Evolutionary conservation across 306 rosid genomes (phyloP), one percentile per base, ranked within the genome.

Genomic region (Trichosanthes truncata): DNA sequence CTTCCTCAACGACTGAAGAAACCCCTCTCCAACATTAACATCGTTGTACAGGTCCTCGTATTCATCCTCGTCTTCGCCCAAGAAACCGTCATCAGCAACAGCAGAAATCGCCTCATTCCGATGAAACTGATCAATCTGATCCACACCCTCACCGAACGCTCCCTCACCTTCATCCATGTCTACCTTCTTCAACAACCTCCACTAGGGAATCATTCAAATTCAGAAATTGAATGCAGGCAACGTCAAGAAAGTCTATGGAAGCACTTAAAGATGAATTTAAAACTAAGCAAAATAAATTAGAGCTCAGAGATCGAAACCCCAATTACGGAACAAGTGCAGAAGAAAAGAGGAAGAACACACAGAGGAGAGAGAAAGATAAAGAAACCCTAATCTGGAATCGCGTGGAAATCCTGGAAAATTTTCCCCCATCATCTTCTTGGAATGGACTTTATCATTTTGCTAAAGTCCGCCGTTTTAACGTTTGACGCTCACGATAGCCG

Each of bases 21-120:
- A 91, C 23, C 99, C 99, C 52, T 96, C 98, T 0, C 99, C 99
- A 2, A 93, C 93, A 75, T 93, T 96, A 29, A 96, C 99, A 10
- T 96, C 99, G 89, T 96, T 96, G 82, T 96, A 96, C 11, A 96
- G 93, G 80, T 96, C 99, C 67, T 96, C 99, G 55, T 91, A 96
- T 56, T 96, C 99, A 18, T 96, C 97, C 68, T 93, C 99, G 63
- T 96, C 98, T 77, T 95, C 97, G 1, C 81, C 97, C 21, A 95
- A 59, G 40, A 92, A 93, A 12, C 93, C 97, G 0, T 93, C 97
- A 68, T 95, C 99, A 12, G 97, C 96, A 20, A 93, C 99, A 9
- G 97, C 99, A 1, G 99, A 92, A 80, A 95, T 95, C 23, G 99
- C 99, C 79, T 93, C 97, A 84, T 95, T 95, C 20, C 93, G 91